Evolutionary conservation across 352 stramenopile species (phyloP), one percentile per base, ranked within the genome.

Genomic region (Hyaloperonospora arabidopsidis): DNA sequence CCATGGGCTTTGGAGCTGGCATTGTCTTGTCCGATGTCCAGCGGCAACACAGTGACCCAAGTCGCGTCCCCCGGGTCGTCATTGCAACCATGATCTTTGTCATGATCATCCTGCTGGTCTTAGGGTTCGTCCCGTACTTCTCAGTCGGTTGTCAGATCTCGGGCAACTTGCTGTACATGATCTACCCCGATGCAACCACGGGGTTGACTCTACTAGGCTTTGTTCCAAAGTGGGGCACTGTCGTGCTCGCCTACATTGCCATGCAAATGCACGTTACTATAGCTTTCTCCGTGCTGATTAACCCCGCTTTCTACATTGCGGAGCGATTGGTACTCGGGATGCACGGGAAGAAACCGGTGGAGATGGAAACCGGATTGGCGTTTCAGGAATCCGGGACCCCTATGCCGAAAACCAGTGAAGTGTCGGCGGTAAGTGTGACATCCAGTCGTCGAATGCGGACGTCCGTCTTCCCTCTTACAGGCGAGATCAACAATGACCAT

Each of bases 11-110:
- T 54, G 74, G 67, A 21, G 76, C 74, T 13, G 74, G 68, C 29
- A 74, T 87, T 36, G 72, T 85, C 25, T 75, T 87, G 23, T 72
- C 76, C 17, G 65, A 74, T 10, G 61, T 87, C 22, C 72, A 83
- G 41, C 73, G 74, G 21, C 71, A 87, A 22, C 60, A 68, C 60
- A 64, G 55, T n/a, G 60, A 68, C n/a, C 60, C 60, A 21, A 57
- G 38, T 45, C 60, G 60, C 35, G 63, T 68, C 49, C 60, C 60
- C 12, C 60, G 60, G 5, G 60, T 68, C 14, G 55, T 63, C 60
- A 76, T 54, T 32, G 71, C 77, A 2, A 86, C 77, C 22, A 64
- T 87, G 47, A 49, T 61, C 15, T 72, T 86, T 45, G 68, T 81
- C 52, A 83, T 76, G 52, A 52, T 48, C n/a, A 54, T 86, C 47